Percentiles rank a stretch among this genome's conserved stretches.
Conservation (phyloP, 495 filamentous ascomycete species). For the Hypoxylon cercidicola region DNA sequence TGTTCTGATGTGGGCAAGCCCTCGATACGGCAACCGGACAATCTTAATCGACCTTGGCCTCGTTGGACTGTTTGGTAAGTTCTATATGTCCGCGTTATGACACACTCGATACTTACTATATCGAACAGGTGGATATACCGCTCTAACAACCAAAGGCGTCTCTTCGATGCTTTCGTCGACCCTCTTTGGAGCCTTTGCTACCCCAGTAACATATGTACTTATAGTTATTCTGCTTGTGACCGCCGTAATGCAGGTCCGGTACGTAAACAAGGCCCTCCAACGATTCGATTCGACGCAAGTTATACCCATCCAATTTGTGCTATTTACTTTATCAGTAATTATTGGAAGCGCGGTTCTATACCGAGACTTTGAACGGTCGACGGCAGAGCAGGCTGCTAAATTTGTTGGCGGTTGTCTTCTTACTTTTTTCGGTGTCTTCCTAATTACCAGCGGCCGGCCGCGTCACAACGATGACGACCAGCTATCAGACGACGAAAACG, state of each 20-base stretch:
- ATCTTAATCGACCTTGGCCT: conserved; percentile 94
- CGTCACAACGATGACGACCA: conserved; percentile 64
- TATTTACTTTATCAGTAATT: conserved; percentile 96
- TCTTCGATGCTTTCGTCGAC: conserved; percentile 92
- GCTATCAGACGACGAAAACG: conserved; percentile 62
- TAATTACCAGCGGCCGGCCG: conserved; percentile 80
- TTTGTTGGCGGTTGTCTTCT: conserved; percentile 89
- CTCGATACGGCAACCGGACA: conserved; percentile 79
- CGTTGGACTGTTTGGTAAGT: conserved; percentile 89
- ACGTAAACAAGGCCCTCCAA: conserved; percentile 93
- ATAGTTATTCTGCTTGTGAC: conserved; percentile 79
- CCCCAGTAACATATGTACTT: conserved; percentile 89
- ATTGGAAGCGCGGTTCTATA: conserved; percentile 92
- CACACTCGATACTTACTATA: conserved; percentile 45
- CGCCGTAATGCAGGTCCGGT: conserved; percentile 93
- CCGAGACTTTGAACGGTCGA: conserved; percentile 88
- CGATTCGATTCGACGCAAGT: conserved; percentile 97
- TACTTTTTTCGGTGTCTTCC: conserved; percentile 93
- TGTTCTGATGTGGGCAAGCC: conserved; percentile 81
- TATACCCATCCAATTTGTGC: conserved; percentile 95
- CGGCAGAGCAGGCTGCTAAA: conserved; percentile 73
- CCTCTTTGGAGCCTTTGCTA: conserved; percentile 85
- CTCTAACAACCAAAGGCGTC: conserved; percentile 93
- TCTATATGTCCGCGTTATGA: not conserved
- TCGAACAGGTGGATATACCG: conserved; percentile 85